Evolutionary conservation across 2,329 filamentous ascomycete species (phyloP), one percentile per base, ranked within the genome.

Genomic region (Curvularia verruculosa): DNA sequence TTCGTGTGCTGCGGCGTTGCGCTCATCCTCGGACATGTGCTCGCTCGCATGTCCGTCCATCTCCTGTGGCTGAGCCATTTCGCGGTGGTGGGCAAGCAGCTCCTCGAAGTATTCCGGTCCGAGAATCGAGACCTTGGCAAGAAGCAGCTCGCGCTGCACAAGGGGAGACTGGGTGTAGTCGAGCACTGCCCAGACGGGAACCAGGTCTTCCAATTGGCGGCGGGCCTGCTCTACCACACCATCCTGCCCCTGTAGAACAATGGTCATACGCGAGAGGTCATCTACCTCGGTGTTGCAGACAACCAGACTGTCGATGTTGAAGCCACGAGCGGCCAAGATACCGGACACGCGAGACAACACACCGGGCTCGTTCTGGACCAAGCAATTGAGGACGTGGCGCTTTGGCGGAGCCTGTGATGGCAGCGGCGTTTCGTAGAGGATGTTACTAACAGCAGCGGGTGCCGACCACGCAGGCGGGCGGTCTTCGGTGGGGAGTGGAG

Each of bases 101-200:
- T 99, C 95, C 81, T 98, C 94, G 70, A 97, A 99, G 81, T 96
- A 97, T 82, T 99, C 95, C 5, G 95, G 95, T 0, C 95, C 95
- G 36, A 99, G 85, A 60, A 96, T 96, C 78, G 94, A 96, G 79
- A 99, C 86, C 83, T 99, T 99, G 70, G 95, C 94, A 36, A 99
- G 87, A 8, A 99, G 85, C 28, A 99, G 84, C 79, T 99, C 95
- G 61, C 95, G 89, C 85, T 99, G 95, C 19, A 99, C 95, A 23
- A 99, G 87, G 2, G 95, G 91, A 5, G 95, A 89, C 60, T 87
- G 85, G 58, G 93, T 98, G 81, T 99, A 99, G 80, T 99, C 95
- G 56, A 99, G 82, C 31, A 99, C 95, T 51, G 95, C 95, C 95
- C 95, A 99, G 57, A 99, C 95, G 23, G 95, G 95, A 23, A 99